These are phyloP conservation scores for Paraconiothyrium brasiliense DNA, from an alignment of 2,329 filamentous ascomycete genomes.

Conservation along the genomic window DNA sequence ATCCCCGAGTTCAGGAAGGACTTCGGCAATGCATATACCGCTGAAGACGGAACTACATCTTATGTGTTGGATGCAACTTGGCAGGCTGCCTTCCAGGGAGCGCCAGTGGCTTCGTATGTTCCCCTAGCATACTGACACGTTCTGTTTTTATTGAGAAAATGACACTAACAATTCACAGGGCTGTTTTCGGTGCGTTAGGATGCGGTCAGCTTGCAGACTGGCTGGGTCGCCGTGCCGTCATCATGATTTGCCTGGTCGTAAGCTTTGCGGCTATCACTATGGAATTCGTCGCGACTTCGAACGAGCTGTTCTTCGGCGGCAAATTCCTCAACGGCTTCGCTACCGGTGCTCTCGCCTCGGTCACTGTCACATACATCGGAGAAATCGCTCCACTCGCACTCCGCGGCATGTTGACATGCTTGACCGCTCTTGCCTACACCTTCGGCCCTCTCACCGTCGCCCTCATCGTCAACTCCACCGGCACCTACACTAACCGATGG, in stretches of 20 bases:
- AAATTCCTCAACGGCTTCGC: slow-evolving; percentile 57
- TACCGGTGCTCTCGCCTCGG: slow-evolving; percentile 51
- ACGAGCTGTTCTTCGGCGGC: slow-evolving; percentile 54
- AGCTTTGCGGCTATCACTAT: slow-evolving; percentile 52
- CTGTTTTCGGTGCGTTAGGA: slow-evolving; percentile 45
- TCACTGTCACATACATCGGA: slow-evolving; percentile 51
- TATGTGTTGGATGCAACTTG: slow-evolving; percentile 56
- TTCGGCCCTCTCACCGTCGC: slow-evolving; percentile 52
- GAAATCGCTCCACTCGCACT: slow-evolving; percentile 50
- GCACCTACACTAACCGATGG: slow-evolving; percentile 51
- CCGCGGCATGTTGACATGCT: slow-evolving; percentile 49
- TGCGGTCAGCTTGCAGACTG: slow-evolving; percentile 50
- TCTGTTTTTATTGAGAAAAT: not conserved
- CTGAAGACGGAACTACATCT: slow-evolving; percentile 37
- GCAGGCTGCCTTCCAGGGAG: slow-evolving; percentile 58
- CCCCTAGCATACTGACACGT: not conserved
- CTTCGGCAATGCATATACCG: slow-evolving; percentile 49
- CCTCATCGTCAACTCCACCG: slow-evolving; percentile 41
- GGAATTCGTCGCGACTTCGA: slow-evolving; percentile 55
- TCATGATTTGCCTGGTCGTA: slow-evolving; percentile 49
- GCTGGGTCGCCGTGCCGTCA: slow-evolving; percentile 45
- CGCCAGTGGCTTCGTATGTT: slow-evolving; percentile 51
- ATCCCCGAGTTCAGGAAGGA: slow-evolving; percentile 59
- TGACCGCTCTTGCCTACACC: slow-evolving; percentile 53
- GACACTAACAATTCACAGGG: slow-evolving; percentile 14